A percentile compares a stretch with the other conserved stretches of the same genome.
These are phyloP conservation scores for Aspergillus transmontanensis DNA, from an alignment of 2,329 filamentous ascomycete species.

Conservation along the genomic window DNA sequence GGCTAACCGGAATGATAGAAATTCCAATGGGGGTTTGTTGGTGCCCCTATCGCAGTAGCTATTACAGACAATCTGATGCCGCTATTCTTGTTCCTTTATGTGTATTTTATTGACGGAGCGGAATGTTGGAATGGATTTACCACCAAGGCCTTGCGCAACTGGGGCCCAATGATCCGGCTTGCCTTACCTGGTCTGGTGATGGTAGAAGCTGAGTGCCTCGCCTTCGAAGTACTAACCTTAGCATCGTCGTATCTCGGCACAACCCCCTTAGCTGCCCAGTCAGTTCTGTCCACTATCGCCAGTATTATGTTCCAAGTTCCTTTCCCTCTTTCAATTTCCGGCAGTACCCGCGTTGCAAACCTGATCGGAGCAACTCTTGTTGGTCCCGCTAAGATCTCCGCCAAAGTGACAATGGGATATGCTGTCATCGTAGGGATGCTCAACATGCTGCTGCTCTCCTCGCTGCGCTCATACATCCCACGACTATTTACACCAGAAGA, in stretches of 20 bases:
- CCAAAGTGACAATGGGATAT: conserved; percentile 72
- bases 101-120: conserved; percentile 68
- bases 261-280: conserved; percentile 82
- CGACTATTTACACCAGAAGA: conserved; percentile 74
- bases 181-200: conserved; percentile 88
- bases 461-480: conserved; percentile 73
- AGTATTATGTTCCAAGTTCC: conserved; percentile 87
- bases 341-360: conserved; percentile 86
- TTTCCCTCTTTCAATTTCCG: conserved; percentile 86
- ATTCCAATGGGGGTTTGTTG: conserved; percentile 70
- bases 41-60: conserved; percentile 75
- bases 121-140: conserved; percentile 83
- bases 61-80: conserved; percentile 77
- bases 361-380: conserved; percentile 85
- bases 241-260: conserved; percentile 77
- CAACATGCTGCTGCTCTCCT: conserved; percentile 71
- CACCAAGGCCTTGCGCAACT: conserved; percentile 70
- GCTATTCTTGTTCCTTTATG: conserved; percentile 71
- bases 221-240: conserved; percentile 90
- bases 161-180: conserved; percentile 82
- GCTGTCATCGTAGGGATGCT: conserved; percentile 73
- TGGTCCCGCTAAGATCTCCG: conserved; percentile 76
- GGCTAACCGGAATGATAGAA: conserved; percentile 32
- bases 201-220: conserved; percentile 91
- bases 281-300: conserved; percentile 75